Percentiles rank a stretch among this genome's conserved stretches.
These are phyloP conservation scores for Raffaelea ambrosiae DNA, from an alignment of 2,329 filamentous ascomycete species.

Conservation along the genomic window DNA sequence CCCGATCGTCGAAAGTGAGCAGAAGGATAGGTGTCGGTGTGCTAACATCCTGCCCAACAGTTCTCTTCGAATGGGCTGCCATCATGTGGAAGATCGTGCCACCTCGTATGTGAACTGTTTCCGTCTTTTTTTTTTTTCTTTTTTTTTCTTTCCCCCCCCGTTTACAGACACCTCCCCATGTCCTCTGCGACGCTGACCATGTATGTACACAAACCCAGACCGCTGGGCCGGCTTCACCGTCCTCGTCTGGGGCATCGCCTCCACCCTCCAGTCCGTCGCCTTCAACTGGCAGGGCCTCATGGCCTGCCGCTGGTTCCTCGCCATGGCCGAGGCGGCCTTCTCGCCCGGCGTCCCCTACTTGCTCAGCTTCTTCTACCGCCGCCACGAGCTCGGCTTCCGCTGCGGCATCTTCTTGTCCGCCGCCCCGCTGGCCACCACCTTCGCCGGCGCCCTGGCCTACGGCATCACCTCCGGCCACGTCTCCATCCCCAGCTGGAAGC, in stretches of 20 bases:
- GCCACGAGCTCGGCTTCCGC: conserved; percentile 58
- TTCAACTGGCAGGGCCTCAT: conserved; percentile 27
- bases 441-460: conserved; percentile 56
- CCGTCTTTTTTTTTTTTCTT: background rate
- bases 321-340: conserved; percentile 34
- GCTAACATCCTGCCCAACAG: no score
- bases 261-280: conserved; percentile 23
- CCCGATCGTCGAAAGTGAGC: no score
- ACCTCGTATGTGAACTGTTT: conserved; percentile 24
- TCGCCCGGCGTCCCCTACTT: conserved; percentile 31
- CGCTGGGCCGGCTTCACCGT: conserved; percentile 19
- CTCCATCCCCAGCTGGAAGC: conserved; percentile 52
- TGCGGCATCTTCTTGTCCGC: conserved; percentile 63
- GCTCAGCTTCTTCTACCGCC: conserved; percentile 37
- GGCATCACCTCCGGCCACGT: conserved; percentile 52
- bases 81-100: conserved; percentile 33
- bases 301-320: conserved; percentile 30
- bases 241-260: conserved; percentile 20
- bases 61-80: conserved; percentile 32
- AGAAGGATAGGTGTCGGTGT: no score
- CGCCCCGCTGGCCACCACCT: conserved; percentile 58
- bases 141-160: background rate
- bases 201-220: conserved; percentile 9
- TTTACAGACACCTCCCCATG: background rate
- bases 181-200: background rate